These are phyloP conservation scores for Pestalotiopsis sp. DNA, from an alignment of 2,329 filamentous ascomycete genomes.

Conservation along the genomic window DNA sequence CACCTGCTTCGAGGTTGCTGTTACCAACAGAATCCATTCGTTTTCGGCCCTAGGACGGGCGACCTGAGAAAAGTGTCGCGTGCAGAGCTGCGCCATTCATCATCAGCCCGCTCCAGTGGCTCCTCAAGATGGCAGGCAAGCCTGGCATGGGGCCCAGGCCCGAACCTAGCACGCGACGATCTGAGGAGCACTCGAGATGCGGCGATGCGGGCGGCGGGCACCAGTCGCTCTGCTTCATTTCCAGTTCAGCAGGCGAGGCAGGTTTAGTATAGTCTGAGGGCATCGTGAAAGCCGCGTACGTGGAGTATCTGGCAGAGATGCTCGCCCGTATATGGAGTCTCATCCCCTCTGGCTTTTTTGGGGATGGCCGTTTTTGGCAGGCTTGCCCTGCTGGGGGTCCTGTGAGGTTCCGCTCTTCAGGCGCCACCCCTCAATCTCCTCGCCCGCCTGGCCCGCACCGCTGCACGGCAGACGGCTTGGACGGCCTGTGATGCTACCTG, in stretches of 20 bases:
- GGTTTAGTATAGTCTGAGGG: not conserved
- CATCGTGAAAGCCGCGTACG: not conserved
- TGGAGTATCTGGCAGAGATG: not conserved
- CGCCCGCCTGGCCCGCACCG: not conserved
- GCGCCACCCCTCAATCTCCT: slow-evolving; percentile 1
- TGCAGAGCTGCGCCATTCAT: not conserved
- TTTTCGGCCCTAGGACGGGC: slow-evolving; percentile 5
- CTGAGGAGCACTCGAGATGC: not conserved
- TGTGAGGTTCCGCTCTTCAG: not conserved
- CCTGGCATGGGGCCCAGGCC: not conserved
- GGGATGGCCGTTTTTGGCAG: not conserved
- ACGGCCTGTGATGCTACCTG: slow-evolving; percentile 1
- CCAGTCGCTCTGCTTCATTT: not conserved
- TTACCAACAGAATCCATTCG: slow-evolving; percentile 7
- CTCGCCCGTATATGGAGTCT: not conserved
- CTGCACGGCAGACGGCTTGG: slow-evolving; percentile 8
- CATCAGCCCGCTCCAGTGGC: not conserved
- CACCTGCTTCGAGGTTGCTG: not conserved
- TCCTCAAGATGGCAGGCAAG: not conserved
- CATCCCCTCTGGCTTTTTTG: not conserved
- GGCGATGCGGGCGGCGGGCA: not conserved
- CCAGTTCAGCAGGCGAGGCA: not conserved
- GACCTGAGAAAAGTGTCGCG: not conserved
- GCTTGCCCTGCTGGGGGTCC: not conserved
- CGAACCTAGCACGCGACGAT: slow-evolving; percentile 1